Conservation (phyloP, 257 asterid species). For the Henckelia pumila region DNA sequence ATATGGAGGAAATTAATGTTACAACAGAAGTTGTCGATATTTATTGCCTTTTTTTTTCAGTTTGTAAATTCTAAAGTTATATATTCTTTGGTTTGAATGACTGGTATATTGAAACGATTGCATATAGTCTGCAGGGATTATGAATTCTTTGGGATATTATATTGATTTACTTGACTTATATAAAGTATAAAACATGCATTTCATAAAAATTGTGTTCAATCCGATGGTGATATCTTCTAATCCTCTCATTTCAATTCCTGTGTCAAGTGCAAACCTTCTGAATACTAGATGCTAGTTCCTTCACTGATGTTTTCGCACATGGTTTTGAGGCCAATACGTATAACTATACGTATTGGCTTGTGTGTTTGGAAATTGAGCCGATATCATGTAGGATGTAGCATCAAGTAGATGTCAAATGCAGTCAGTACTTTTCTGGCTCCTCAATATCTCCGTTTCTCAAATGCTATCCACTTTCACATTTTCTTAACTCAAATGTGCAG, state of each 20-base stretch:
- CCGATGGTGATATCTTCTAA: background rate
- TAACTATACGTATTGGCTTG: background rate
- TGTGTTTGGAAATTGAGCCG: background rate
- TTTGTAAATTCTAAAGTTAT: conserved; percentile 29
- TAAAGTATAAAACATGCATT: background rate
- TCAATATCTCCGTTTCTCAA: background rate
- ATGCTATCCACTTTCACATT: background rate
- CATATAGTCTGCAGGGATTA: background rate
- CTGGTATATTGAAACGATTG: conserved; percentile 11
- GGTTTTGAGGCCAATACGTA: background rate
- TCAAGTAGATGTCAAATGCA: background rate
- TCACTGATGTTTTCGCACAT: background rate
- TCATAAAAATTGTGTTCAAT: background rate
- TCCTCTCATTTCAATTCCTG: background rate
- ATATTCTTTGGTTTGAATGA: conserved; percentile 15
- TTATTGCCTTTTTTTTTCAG: background rate
- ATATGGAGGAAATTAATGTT: conserved; percentile 15
- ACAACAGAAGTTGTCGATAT: conserved; percentile 17
- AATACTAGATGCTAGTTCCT: background rate
- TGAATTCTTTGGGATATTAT: background rate
- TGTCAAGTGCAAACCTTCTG: background rate
- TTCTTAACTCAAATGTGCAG: background rate
- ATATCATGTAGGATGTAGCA: background rate
- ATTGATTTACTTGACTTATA: background rate
- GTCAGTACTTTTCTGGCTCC: background rate